These are phyloP conservation scores for Parachaetomium inaequale DNA, from an alignment of 495 filamentous ascomycete species.

Conservation along the genomic window DNA sequence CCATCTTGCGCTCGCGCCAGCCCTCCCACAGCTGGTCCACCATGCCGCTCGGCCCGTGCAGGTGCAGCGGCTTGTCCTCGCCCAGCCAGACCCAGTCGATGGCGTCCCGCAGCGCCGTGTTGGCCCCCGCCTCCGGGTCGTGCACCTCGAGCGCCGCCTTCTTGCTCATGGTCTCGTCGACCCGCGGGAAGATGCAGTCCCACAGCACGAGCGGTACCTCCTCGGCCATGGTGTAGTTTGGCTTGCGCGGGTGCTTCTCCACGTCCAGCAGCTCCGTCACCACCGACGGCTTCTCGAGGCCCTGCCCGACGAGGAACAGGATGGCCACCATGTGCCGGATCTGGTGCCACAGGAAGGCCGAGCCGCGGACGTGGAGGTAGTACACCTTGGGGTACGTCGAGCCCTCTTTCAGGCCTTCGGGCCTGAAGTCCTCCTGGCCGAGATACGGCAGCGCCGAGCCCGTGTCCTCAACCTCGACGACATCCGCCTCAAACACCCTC, in stretches of 20 bases:
- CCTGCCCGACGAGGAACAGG: slow-evolving; percentile 87
- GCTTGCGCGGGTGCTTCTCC: slow-evolving; percentile 62
- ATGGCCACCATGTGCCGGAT: slow-evolving; percentile 87
- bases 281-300: slow-evolving; percentile 70
- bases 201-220: slow-evolving; percentile 88
- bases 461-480: slow-evolving; percentile 60
- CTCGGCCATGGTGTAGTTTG: slow-evolving; percentile 83
- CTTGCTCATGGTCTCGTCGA: slow-evolving; percentile 14
- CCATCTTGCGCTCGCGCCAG: slow-evolving; percentile 83
- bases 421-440: slow-evolving; percentile 20
- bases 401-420: not conserved
- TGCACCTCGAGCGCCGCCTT: slow-evolving; percentile 24
- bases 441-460: slow-evolving; percentile 46
- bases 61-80: slow-evolving; percentile 50
- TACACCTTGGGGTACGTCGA: slow-evolving; percentile 62
- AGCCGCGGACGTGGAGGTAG: slow-evolving; percentile 78
- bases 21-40: slow-evolving; percentile 71
- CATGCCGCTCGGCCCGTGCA: slow-evolving; percentile 62
- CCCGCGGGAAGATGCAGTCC: slow-evolving; percentile 82
- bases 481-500: slow-evolving; percentile 68
- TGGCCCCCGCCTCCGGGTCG: slow-evolving; percentile 40
- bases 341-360: slow-evolving; percentile 98
- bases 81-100: slow-evolving; percentile 74
- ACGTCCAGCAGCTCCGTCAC: slow-evolving; percentile 71
- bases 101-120: slow-evolving; percentile 45